A percentile compares a stretch with the other conserved stretches of the same genome.
phyloP scores from a whole-genome alignment of 2,329 filamentous ascomycete genomes.

The Camillea tinctor region DNA sequence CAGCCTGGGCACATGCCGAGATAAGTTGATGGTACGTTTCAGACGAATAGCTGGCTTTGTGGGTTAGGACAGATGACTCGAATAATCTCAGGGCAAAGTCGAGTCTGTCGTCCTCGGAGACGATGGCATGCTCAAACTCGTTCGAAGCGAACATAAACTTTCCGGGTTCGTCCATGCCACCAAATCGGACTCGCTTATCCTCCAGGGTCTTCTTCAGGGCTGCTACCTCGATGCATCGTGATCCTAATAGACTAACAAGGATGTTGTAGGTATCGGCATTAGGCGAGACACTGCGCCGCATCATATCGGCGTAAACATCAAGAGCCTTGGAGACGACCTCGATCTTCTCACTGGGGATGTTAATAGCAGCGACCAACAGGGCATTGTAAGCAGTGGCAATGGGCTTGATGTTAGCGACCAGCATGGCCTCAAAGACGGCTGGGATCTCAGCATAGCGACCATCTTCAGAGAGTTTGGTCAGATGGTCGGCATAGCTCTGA shows the following conservation, averaged over 20 bases:
- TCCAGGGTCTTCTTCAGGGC: conserved; percentile 72
- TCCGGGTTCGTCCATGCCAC: conserved; percentile 66
- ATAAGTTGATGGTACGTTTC: conserved; percentile 85
- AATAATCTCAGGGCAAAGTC: conserved; percentile 85
- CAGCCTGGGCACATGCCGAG: conserved; percentile 79
- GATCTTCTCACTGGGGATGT: conserved; percentile 74
- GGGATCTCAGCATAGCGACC: conserved; percentile 85
- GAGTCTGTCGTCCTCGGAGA: conserved; percentile 83
- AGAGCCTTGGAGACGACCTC: conserved; percentile 88
- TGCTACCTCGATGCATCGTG: conserved; percentile 75
- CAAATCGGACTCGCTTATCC: conserved; percentile 76
- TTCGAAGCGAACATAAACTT: conserved; percentile 79
- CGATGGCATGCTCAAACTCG: conserved; percentile 81
- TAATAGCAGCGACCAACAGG: conserved; percentile 78
- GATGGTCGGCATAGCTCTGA: conserved; percentile 72
- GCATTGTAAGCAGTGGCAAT: conserved; percentile 89
- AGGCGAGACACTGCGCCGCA: conserved; percentile 76
- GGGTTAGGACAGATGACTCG: conserved; percentile 65
- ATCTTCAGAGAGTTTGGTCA: conserved; percentile 69
- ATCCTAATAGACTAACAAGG: conserved; percentile 77
- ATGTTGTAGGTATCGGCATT: conserved; percentile 86
- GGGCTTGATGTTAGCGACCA: conserved; percentile 77
- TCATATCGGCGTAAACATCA: conserved; percentile 96
- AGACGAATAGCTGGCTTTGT: conserved; percentile 67
- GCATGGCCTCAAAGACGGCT: conserved; percentile 84